phyloP scores from a whole-genome alignment of 345 rosid species.

The Heritiera fomes region DNA sequence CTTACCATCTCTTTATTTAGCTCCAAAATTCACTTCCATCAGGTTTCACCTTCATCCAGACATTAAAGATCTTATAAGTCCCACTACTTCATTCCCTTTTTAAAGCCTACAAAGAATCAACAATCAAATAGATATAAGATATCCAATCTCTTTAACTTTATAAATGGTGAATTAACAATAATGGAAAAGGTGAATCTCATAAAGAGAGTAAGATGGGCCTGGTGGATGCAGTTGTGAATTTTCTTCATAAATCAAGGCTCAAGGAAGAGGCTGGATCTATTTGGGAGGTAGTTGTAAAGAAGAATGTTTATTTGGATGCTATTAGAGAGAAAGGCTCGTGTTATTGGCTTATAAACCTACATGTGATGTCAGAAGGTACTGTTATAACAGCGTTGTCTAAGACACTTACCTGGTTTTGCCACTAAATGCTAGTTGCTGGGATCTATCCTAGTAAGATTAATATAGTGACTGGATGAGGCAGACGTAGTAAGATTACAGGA shows the following conservation, averaged over 20 bases:
- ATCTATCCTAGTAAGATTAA: constrained; percentile 70
- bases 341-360: constrained; percentile 93
- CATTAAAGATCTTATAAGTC: too few species aligned
- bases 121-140: too few species aligned
- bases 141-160: too few species aligned
- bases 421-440: constrained; percentile 66
- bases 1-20: too few species aligned
- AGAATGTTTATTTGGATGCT: constrained; percentile 83
- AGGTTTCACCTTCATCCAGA: too few species aligned
- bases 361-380: constrained; percentile 96
- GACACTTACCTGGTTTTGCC: constrained; percentile 90
- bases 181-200: constrained; percentile 12
- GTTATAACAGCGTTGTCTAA: constrained; percentile 80
- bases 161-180: too few species aligned
- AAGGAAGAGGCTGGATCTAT: constrained; percentile 93
- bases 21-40: too few species aligned
- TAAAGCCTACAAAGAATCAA: too few species aligned
- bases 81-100: too few species aligned
- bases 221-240: constrained; percentile 83
- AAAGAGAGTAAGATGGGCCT: constrained; percentile 98
- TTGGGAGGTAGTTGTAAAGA: constrained; percentile 89
- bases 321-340: constrained; percentile 71
- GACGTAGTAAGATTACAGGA: constrained; percentile 89
- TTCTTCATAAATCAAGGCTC: constrained; percentile 87
- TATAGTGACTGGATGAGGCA: constrained; percentile 96